These are phyloP conservation scores for Fragaria nilgerrensis DNA, from an alignment of 306 rosid genomes.

Conservation along the genomic window DNA sequence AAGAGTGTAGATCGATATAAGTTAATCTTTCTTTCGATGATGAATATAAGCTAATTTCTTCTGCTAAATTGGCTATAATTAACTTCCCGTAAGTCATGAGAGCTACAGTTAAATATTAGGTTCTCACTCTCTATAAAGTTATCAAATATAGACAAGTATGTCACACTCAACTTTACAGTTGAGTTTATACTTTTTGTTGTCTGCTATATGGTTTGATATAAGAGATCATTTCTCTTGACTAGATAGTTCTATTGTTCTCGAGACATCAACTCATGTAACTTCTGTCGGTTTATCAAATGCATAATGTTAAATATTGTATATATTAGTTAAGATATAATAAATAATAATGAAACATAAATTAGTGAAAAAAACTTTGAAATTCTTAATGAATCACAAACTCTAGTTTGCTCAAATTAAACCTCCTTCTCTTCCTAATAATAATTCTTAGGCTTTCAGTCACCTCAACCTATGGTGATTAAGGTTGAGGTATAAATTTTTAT, in stretches of 20 bases:
- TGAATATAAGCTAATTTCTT: not conserved
- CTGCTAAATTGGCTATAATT: not conserved
- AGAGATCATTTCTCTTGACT: not conserved
- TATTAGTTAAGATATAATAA: no score
- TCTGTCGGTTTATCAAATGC: not conserved
- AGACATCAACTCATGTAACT: not conserved
- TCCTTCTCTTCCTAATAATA: no score
- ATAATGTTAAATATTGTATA: no score
- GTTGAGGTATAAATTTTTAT: no score
- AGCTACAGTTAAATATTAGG: not conserved
- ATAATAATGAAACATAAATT: no score
- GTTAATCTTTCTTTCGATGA: not conserved
- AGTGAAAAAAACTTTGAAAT: no score
- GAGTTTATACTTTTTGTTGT: not conserved
- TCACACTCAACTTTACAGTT: not conserved
- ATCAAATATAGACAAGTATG: not conserved
- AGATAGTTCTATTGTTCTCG: not conserved
- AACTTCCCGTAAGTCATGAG: not conserved
- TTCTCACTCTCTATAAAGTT: slow-evolving; percentile 2
- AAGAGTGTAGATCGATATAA: not conserved
- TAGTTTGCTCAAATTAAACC: not conserved
- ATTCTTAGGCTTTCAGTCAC: not conserved
- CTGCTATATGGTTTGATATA: not conserved
- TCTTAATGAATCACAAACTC: not conserved
- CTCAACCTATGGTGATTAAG: not conserved